Conservation (phyloP, 2,329 filamentous ascomycete genomes). For the Dichotomopilus funicola region DNA sequence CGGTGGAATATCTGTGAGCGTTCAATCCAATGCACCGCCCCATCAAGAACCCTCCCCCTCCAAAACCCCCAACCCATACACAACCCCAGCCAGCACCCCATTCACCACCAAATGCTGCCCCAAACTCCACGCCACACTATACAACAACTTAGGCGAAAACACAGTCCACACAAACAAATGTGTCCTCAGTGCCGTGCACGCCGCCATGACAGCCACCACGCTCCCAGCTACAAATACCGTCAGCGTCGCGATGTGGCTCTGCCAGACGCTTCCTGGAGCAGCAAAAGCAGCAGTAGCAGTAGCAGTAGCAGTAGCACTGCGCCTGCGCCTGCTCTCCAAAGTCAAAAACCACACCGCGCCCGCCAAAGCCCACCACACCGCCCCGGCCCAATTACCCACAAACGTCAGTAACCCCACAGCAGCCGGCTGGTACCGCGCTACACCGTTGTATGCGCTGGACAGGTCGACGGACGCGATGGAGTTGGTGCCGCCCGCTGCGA, state of each 20-base stretch:
- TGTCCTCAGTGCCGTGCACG: constrained; percentile 74
- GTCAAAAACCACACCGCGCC: constrained; percentile 54
- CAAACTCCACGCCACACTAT: constrained; percentile 80
- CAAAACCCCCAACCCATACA: constrained; percentile 47
- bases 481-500: constrained; percentile 84
- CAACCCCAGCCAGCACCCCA: constrained; percentile 51
- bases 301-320: neutral
- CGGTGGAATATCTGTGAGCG: no score
- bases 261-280: constrained; percentile 26
- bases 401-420: constrained; percentile 81
- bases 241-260: constrained; percentile 53
- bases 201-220: constrained; percentile 72
- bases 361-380: constrained; percentile 72
- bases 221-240: constrained; percentile 65
- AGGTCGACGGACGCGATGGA: constrained; percentile 94
- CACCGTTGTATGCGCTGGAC: constrained; percentile 90
- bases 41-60: constrained; percentile 2
- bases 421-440: constrained; percentile 72
- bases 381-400: constrained; percentile 82
- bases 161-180: constrained; percentile 99
- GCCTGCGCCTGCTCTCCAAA: constrained; percentile 32
- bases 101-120: constrained; percentile 75
- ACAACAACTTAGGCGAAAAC: constrained; percentile 94
- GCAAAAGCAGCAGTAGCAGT: neutral
- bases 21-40: no score